These are phyloP conservation scores for Combretum micranthum DNA, from an alignment of 345 rosid genomes.

Conservation along the genomic window DNA sequence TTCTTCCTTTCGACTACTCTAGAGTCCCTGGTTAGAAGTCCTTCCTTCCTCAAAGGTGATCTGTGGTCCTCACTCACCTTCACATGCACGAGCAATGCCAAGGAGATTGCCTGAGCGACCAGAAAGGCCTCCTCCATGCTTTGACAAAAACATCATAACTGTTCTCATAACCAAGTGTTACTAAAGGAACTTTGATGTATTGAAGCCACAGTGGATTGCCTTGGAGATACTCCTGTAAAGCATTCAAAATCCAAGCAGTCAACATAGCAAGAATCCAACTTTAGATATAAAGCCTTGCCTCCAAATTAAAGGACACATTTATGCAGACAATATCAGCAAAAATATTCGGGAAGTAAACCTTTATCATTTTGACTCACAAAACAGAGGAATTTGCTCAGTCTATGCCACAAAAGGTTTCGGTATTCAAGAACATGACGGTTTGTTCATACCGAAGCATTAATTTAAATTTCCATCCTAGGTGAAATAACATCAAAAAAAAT, in stretches of 20 bases:
- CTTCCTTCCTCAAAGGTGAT: constrained; percentile 65
- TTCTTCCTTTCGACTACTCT: constrained; percentile 94
- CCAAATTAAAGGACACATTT: too few relatives aligned
- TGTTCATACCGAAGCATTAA: not conserved
- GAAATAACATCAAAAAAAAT: too few relatives aligned
- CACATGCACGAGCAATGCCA: constrained; percentile 82
- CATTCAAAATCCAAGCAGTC: not conserved
- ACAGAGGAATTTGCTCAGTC: not conserved
- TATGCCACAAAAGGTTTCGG: not conserved
- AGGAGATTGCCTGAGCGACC: constrained; percentile 97
- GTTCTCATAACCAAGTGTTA: constrained; percentile 71
- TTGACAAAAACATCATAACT: constrained; percentile 85
- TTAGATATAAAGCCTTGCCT: too few relatives aligned
- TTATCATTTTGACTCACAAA: too few relatives aligned
- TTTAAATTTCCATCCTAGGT: too few relatives aligned
- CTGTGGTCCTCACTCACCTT: constrained; percentile 77
- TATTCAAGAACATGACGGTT: not conserved
- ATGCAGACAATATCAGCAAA: too few relatives aligned
- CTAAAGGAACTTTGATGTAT: constrained; percentile 70
- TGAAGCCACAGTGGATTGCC: constrained; percentile 97
- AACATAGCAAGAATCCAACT: too few relatives aligned
- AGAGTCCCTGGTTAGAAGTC: constrained; percentile 79
- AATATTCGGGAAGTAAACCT: too few relatives aligned
- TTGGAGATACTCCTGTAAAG: constrained; percentile 80
- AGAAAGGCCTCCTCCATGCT: constrained; percentile 92